phyloP scores from a whole-genome alignment of 139 green algal genomes.

The Eudorina sp. region DNA sequence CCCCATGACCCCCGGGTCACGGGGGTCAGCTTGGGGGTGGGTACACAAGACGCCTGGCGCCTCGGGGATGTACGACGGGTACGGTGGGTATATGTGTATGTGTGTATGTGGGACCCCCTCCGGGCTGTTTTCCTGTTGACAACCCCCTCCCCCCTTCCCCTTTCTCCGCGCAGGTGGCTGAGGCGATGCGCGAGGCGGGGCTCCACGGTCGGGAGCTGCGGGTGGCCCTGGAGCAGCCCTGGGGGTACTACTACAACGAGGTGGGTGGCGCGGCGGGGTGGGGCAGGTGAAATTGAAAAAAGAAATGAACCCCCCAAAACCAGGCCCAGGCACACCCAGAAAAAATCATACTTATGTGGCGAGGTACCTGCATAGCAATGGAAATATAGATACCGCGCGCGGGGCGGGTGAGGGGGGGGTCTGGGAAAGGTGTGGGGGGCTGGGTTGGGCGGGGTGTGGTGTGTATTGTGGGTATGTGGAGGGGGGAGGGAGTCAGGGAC shows the following conservation, averaged over 20 bases:
- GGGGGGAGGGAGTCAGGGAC: no score
- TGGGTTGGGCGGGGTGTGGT: neutral
- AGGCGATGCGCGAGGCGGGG: neutral
- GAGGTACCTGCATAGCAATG: neutral
- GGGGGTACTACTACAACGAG: constrained; percentile 27
- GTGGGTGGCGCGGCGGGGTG: neutral
- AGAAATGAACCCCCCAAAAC: neutral
- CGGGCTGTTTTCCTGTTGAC: no score
- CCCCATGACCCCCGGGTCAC: no score
- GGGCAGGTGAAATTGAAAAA: neutral
- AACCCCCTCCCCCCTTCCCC: neutral
- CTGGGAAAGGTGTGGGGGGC: neutral
- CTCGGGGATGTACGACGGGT: no score
- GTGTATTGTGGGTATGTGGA: no score
- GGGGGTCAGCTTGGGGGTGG: no score
- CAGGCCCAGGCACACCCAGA: no score
- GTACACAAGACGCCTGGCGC: no score
- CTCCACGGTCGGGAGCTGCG: neutral
- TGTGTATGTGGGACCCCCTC: no score
- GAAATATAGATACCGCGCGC: no score
- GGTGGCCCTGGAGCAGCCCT: neutral
- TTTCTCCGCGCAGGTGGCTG: neutral
- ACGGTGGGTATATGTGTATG: no score
- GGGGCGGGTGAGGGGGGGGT: neutral
- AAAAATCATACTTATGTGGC: neutral